phyloP scores from a whole-genome alignment of 2,329 filamentous ascomycete genomes.

The Aspergillus fructus region DNA sequence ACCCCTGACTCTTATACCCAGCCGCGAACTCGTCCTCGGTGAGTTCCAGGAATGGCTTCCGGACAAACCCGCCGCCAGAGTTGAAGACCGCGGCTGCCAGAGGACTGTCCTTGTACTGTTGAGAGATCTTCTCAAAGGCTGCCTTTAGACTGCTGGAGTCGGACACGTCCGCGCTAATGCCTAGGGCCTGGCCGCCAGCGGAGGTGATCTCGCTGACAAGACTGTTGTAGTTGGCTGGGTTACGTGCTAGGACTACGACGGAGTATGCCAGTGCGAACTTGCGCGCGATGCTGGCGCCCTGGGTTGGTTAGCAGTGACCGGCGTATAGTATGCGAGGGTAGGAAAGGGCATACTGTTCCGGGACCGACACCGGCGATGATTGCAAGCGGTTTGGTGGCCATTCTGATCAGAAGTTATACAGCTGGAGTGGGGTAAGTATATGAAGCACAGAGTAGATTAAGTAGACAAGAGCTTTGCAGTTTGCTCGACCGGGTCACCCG shows the following conservation, averaged over 20 bases:
- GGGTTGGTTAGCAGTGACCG: background rate
- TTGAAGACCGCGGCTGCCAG: conserved; percentile 62
- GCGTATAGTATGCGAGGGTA: background rate
- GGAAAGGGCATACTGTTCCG: conserved; percentile 37
- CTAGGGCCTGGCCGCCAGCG: conserved; percentile 58
- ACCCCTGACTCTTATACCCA: conserved; percentile 53
- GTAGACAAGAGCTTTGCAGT: background rate
- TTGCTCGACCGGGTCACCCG: background rate
- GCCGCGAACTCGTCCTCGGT: conserved; percentile 57
- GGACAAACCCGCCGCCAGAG: conserved; percentile 55
- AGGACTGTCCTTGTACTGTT: conserved; percentile 49
- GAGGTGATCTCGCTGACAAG: conserved; percentile 61
- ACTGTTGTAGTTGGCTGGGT: conserved; percentile 54
- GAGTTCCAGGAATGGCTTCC: conserved; percentile 63
- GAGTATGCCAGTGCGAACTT: conserved; percentile 60
- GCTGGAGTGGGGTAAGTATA: background rate
- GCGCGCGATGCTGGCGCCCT: conserved; percentile 59
- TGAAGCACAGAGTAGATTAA: background rate
- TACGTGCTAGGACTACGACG: conserved; percentile 60
- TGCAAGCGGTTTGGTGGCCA: conserved; percentile 43
- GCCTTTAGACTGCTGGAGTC: conserved; percentile 52
- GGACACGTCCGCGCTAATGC: conserved; percentile 60
- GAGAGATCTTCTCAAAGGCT: conserved; percentile 55
- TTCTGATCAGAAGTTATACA: conserved; percentile 11
- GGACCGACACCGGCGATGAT: conserved; percentile 49